Evolutionary conservation across 176 grass and related monocot genomes (phyloP).

Genomic region (Musa acuminata): DNA sequence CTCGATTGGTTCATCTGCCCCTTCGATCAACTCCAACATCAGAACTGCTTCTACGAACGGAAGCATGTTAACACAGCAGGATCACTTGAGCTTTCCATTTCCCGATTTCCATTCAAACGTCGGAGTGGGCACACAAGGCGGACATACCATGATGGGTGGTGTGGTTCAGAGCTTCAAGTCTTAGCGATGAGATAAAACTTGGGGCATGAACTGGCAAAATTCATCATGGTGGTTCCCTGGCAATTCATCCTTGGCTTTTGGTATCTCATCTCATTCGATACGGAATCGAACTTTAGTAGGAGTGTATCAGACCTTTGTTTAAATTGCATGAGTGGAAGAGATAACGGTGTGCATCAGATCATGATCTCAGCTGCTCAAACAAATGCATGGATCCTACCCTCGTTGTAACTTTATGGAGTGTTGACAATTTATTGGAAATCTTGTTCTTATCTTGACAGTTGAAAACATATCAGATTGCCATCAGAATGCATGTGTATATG

Average conservation of each 20-base stretch:
- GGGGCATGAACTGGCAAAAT: not conserved
- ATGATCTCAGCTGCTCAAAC: too few relatives aligned
- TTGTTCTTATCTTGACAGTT: too few relatives aligned
- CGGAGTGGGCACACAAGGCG: constrained; percentile 17
- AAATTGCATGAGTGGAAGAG: not conserved
- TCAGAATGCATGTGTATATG: too few relatives aligned
- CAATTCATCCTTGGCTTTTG: constrained; percentile 99
- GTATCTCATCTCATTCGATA: not conserved
- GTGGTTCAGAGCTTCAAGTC: constrained; percentile 24
- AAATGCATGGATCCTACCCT: too few relatives aligned
- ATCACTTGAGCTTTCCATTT: constrained; percentile 25
- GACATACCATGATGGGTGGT: constrained; percentile 16
- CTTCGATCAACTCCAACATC: constrained; percentile 5
- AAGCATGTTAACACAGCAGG: constrained; percentile 25
- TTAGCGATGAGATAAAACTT: constrained; percentile 31
- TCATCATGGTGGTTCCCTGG: constrained; percentile 32
- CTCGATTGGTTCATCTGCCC: constrained; percentile 21
- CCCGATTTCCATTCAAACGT: constrained; percentile 25
- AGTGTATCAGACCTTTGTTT: not conserved
- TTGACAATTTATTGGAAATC: too few relatives aligned
- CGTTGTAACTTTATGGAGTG: too few relatives aligned
- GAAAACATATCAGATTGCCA: too few relatives aligned
- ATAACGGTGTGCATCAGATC: not conserved
- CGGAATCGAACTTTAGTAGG: not conserved
- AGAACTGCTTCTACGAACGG: constrained; percentile 32